A percentile compares a stretch with the other conserved stretches of the same genome.
These are phyloP conservation scores for Panicum hallii DNA, from an alignment of 202 grass and related monocot genomes.

Conservation along the genomic window DNA sequence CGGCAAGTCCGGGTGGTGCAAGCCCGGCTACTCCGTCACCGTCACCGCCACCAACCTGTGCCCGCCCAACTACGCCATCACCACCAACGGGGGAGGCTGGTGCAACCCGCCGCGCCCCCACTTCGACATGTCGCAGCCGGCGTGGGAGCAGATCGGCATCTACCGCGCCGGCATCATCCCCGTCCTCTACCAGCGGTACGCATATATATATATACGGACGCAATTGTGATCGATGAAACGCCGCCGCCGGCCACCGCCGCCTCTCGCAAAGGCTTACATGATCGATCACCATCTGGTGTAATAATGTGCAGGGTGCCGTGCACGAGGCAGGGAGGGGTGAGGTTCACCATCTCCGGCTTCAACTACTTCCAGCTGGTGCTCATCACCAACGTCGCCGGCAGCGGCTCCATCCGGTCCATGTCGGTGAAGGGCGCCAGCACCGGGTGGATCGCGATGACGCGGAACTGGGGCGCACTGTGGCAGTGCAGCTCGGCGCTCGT, in stretches of 20 bases:
- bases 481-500: slow-evolving; percentile 38
- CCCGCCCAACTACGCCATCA: slow-evolving; percentile 41
- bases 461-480: slow-evolving; percentile 40
- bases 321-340: slow-evolving; percentile 37
- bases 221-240: no score
- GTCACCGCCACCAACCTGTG: slow-evolving; percentile 54
- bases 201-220: neutral
- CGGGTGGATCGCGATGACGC: slow-evolving; percentile 20
- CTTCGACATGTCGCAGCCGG: slow-evolving; percentile 59
- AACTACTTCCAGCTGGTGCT: slow-evolving; percentile 34
- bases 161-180: slow-evolving; percentile 62
- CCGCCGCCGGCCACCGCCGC: no score
- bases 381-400: slow-evolving; percentile 31
- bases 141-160: slow-evolving; percentile 54
- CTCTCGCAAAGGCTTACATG: no score
- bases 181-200: slow-evolving; percentile 48
- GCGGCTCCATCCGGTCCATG: slow-evolving; percentile 40
- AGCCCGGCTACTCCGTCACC: slow-evolving; percentile 28
- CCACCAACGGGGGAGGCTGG: slow-evolving; percentile 51
- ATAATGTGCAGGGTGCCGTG: neutral
- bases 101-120: slow-evolving; percentile 39
- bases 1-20: slow-evolving; percentile 9
- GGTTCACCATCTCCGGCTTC: slow-evolving; percentile 29
- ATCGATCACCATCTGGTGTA: no score
- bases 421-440: slow-evolving; percentile 31